A percentile compares a stretch with the other conserved stretches of the same genome.
Conservation (phyloP, 2,329 filamentous ascomycete species). For the Ceratocystis ficicola region DNA sequence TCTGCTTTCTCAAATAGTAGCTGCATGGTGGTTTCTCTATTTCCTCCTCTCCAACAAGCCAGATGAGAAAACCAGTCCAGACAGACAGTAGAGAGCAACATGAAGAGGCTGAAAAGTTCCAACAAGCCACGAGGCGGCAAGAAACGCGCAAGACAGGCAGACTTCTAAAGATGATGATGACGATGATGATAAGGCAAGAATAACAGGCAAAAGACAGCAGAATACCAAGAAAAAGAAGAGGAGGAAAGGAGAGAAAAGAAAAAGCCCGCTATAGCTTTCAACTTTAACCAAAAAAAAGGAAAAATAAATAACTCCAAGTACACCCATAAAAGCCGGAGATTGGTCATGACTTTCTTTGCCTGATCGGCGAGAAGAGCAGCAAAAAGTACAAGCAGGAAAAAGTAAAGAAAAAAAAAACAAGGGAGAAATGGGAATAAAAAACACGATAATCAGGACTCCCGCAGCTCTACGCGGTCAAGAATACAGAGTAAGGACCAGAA, state of each 20-base stretch:
- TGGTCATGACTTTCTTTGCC: conserved; percentile 4
- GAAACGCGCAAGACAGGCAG: neutral
- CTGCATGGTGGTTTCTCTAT: neutral
- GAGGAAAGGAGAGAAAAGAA: neutral
- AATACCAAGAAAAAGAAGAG: neutral
- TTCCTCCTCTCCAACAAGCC: neutral
- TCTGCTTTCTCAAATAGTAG: neutral
- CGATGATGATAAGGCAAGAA: neutral
- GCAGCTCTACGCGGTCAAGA: neutral
- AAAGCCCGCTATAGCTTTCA: neutral
- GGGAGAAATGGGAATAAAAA: neutral
- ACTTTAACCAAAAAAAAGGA: neutral
- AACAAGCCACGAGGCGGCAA: neutral
- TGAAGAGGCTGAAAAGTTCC: neutral
- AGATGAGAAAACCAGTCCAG: neutral
- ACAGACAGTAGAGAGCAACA: neutral
- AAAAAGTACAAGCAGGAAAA: neutral
- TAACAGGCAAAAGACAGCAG: neutral
- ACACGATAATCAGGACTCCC: neutral
- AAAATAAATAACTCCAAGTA: neutral
- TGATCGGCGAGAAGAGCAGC: neutral
- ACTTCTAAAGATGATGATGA: neutral
- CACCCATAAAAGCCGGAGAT: neutral
- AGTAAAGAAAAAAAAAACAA: neutral
- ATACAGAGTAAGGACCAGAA: neutral